Evolutionary conservation across 306 rosid genomes (phyloP), one percentile per base, ranked within the genome.

Genomic region (Cercis canadensis): DNA sequence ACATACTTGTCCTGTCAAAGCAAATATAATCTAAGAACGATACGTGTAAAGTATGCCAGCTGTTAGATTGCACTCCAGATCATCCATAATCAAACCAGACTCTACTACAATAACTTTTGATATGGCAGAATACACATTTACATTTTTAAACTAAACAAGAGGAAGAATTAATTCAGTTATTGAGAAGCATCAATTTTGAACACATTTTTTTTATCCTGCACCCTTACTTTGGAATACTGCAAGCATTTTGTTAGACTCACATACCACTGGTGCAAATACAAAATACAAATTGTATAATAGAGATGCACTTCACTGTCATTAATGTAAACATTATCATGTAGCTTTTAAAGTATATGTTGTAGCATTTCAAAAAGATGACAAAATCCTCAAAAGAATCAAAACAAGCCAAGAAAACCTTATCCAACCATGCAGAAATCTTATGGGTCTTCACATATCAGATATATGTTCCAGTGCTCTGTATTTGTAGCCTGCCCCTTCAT

Each of bases 1-100:
- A 86, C 95, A 77, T 60, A 87, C 18, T 62, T 75, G 47, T 87
- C 92, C 97, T 94, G 91, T 64, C 75, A 80, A 44, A 64, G 34
- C 24, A 44, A 72, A 67, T 18, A 6, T 31, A n/a, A 52, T 60
- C 37, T 44, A 40, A 74, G 40, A 71, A 54, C 18, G 52, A 58
- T 15, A 40, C 40, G 63, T 43, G 63, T 65, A 65, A 32, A 40
- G 21, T 33, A 50, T 21, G 40, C 57, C 37, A 43, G 36, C 8
- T 17, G 11, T 54, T 51, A 41, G 78, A 19, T 7, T 5, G 43
- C 43, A 37, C 43, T 41, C 14, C 8, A 8, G 47, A 24, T 73
- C 46, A 40, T 53, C 16, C 21, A 45, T 10, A 29, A 46, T 46
- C 6, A 46, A 12, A 15, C 16, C 3, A 13, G 16, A 13, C 16